Base-by-base conservation (phyloP, 1,284 basidiomycete genomes). In the Thecaphora frezii region DNA sequence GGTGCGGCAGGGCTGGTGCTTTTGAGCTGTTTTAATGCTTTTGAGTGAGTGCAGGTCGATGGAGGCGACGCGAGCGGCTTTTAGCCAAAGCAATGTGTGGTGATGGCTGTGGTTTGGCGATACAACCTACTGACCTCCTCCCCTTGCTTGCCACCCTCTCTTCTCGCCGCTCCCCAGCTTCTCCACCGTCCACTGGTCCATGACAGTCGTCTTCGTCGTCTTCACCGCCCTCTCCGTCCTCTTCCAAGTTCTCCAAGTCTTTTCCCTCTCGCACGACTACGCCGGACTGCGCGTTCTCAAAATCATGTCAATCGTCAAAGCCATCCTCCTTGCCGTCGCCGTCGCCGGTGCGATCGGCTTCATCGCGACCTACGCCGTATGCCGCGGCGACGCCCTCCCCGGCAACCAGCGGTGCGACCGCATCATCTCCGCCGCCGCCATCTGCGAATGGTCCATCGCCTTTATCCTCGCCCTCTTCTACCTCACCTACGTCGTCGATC, bases 171-270 rank as follows among this genome's bases (percentile, higher is more conserved):
- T 30, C 28, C 7, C 28, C 72, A 65, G 80, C 66, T 79, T 82
- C 69, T 71, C 76, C 16, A 79, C 51, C 0, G 75, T 82, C 2
- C 83, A 84, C 66, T 83, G 83, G 82, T 67, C 71, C 25, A 81
- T 82, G 78, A 81, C 83, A 0, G 54, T 80, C 18, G 73, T 83
- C 46, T 84, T 84, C 64, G 75, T 84, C 51, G 78, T 82, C 30
- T 79, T 78, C 48, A 77, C 82, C 12, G 83, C 82, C 16, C 53
- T 84, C 16, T 81, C 80, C 14, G 83, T 83, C 28, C 76, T 82
- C 42, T 81, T 81, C 70, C 83, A 84, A 61, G 79, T 81, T 2
- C 72, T 79, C 28, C 81, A 84, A 63, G 69, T 83, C 36, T 79
- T 81, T 49, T 73, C 78, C 66, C 55, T 75, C 19, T 59, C 66